A percentile compares a stretch with the other conserved stretches of the same genome.
phyloP scores from a whole-genome alignment of 345 rosid genomes.

The Durio zibethinus region DNA sequence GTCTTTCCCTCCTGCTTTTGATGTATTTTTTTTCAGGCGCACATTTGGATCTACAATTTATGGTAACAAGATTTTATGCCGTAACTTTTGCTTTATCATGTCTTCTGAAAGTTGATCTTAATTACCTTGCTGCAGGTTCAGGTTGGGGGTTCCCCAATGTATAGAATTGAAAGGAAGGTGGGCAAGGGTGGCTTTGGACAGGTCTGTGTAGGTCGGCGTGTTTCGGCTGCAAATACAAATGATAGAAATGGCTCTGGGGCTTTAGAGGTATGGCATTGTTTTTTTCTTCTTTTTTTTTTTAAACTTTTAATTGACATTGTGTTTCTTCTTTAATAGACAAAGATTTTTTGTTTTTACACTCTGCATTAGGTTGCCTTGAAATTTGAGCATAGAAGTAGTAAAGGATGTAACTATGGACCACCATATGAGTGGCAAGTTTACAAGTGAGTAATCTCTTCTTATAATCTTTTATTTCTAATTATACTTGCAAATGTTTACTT shows the following conservation, averaged over 20 bases:
- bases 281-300: not conserved
- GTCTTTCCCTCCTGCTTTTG: not conserved
- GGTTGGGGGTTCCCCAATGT: slow-evolving; percentile 66
- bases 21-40: not conserved
- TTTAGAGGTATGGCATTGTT: slow-evolving; percentile 45
- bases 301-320: not conserved
- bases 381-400: slow-evolving; percentile 59
- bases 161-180: slow-evolving; percentile 61
- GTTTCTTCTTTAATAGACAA: not conserved
- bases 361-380: slow-evolving; percentile 49
- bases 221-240: slow-evolving; percentile 36
- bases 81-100: not conserved
- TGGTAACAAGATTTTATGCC: not conserved
- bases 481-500: not conserved
- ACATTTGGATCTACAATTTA: not conserved
- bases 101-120: not conserved
- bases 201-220: slow-evolving; percentile 77
- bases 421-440: slow-evolving; percentile 61
- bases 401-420: slow-evolving; percentile 61
- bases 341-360: not conserved
- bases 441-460: slow-evolving; percentile 28
- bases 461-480: not conserved
- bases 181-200: slow-evolving; percentile 95
- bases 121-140: slow-evolving; percentile 43
- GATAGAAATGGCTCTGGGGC: slow-evolving; percentile 58